phyloP scores from a whole-genome alignment of 306 rosid species.

The Leucaena leucocephala region DNA sequence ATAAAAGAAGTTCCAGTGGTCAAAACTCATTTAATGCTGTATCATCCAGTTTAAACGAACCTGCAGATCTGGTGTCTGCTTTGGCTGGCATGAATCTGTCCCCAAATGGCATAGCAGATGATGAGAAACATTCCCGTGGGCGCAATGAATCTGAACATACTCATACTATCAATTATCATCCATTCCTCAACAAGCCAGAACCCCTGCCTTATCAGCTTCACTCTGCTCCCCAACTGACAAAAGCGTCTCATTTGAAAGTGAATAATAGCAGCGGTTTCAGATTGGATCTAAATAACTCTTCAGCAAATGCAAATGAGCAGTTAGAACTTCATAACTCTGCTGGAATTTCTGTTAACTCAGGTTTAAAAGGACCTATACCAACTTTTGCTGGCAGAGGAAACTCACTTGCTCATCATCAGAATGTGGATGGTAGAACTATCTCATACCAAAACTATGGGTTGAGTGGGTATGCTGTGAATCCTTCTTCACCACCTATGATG shows the following conservation, averaged over 20 bases:
- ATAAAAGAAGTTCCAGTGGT: slow-evolving; percentile 63
- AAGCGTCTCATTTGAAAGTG: slow-evolving; percentile 52
- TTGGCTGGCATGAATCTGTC: slow-evolving; percentile 77
- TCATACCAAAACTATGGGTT: slow-evolving; percentile 66
- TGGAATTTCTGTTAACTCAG: slow-evolving; percentile 52
- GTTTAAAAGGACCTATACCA: slow-evolving; percentile 61
- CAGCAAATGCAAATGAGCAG: slow-evolving; percentile 49
- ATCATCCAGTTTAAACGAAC: slow-evolving; percentile 62
- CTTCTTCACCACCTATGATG: slow-evolving; percentile 74
- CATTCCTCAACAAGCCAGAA: slow-evolving; percentile 71
- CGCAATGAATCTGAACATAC: slow-evolving; percentile 39
- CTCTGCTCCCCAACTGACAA: slow-evolving; percentile 35
- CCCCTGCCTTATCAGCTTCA: slow-evolving; percentile 50
- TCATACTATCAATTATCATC: slow-evolving; percentile 44
- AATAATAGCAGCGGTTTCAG: slow-evolving; percentile 55
- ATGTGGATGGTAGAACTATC: slow-evolving; percentile 56
- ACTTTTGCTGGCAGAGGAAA: slow-evolving; percentile 61
- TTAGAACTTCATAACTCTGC: slow-evolving; percentile 53
- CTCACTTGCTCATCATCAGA: slow-evolving; percentile 64
- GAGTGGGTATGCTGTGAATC: slow-evolving; percentile 68
- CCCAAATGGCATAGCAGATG: slow-evolving; percentile 55
- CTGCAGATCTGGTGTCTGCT: slow-evolving; percentile 75
- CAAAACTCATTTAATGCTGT: slow-evolving; percentile 69
- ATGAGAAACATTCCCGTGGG: slow-evolving; percentile 54
- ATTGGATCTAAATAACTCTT: slow-evolving; percentile 50